Evolutionary conservation across 306 rosid genomes (phyloP).

Genomic region (Casuarina equisetifolia): DNA sequence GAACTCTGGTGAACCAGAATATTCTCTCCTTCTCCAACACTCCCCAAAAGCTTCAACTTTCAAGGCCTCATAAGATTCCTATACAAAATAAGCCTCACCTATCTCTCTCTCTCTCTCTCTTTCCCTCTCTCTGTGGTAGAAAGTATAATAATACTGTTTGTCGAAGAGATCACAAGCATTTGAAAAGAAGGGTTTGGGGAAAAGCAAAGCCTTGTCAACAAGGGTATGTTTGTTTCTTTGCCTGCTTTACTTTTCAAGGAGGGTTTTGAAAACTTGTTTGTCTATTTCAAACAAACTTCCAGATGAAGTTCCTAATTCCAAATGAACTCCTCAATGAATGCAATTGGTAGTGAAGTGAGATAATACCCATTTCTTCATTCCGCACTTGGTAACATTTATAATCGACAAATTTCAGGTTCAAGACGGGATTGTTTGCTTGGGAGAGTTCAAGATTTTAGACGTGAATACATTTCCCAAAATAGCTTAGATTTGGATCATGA

Average conservation of each 20-base stretch:
- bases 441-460: conserved; percentile 23
- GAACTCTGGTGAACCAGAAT: conserved; percentile 75
- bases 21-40: conserved; percentile 76
- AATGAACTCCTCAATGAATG: conserved; percentile 13
- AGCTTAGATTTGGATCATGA: conserved; percentile 61
- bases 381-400: conserved; percentile 6
- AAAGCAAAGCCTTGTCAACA: conserved; percentile 79
- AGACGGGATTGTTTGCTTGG: conserved; percentile 7
- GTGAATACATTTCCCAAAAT: conserved; percentile 36
- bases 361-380: background rate
- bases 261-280: conserved; percentile 16
- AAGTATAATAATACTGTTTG: background rate
- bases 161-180: conserved; percentile 26
- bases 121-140: conserved; percentile 30
- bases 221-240: conserved; percentile 61
- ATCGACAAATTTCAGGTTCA: conserved; percentile 7
- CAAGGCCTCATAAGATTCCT: conserved; percentile 73
- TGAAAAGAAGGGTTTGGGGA: conserved; percentile 45
- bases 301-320: background rate
- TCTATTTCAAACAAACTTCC: conserved; percentile 17
- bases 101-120: conserved; percentile 19
- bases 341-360: conserved; percentile 7
- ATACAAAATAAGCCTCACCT: conserved; percentile 28
- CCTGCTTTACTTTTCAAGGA: conserved; percentile 42
- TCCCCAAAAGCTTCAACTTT: conserved; percentile 73